Percentiles rank a stretch among this genome's conserved stretches.
phyloP scores from a whole-genome alignment of 495 filamentous ascomycete species.

The Chaetomidium leptoderma region DNA sequence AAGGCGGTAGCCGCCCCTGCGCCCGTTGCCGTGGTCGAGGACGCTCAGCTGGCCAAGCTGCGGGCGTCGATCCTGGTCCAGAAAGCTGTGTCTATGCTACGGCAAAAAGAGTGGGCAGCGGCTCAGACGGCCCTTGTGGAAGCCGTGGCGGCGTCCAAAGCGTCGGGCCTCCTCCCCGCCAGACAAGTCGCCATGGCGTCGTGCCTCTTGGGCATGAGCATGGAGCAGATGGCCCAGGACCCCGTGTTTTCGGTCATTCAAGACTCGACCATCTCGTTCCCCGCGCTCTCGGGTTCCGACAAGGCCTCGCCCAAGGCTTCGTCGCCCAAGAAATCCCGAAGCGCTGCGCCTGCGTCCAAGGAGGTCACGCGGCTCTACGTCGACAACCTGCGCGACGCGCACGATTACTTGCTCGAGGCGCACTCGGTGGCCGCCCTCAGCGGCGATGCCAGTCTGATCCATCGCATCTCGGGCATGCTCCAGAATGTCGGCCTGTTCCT shows the following conservation, averaged over 20 bases:
- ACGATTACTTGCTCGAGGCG: slow-evolving; percentile 54
- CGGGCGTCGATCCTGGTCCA: slow-evolving; percentile 60
- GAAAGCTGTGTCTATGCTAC: slow-evolving; percentile 55
- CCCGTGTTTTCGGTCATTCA: slow-evolving; percentile 83
- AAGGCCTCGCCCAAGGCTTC: slow-evolving; percentile 23
- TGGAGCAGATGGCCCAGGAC: slow-evolving; percentile 68
- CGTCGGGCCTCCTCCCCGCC: slow-evolving; percentile 38
- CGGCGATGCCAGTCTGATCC: slow-evolving; percentile 46
- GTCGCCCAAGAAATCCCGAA: slow-evolving; percentile 28
- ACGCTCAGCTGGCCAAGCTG: slow-evolving; percentile 54
- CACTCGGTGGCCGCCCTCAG: slow-evolving; percentile 50
- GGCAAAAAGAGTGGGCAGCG: slow-evolving; percentile 51
- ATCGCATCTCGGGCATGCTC: slow-evolving; percentile 55
- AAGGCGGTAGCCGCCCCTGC: slow-evolving; percentile 25
- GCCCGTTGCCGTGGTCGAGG: slow-evolving; percentile 32
- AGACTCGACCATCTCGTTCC: slow-evolving; percentile 85
- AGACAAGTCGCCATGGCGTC: slow-evolving; percentile 56
- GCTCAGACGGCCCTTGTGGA: slow-evolving; percentile 51
- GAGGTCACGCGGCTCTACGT: slow-evolving; percentile 45
- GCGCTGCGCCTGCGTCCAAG: slow-evolving; percentile 10
- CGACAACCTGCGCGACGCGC: slow-evolving; percentile 56
- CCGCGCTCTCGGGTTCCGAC: slow-evolving; percentile 50
- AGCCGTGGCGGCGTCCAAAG: slow-evolving; percentile 39
- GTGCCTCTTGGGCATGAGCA: slow-evolving; percentile 53
- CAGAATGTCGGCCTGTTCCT: slow-evolving; percentile 61